Conservation (phyloP, 1,139 yeast species). For the Scheffersomyces insectosa region DNA sequence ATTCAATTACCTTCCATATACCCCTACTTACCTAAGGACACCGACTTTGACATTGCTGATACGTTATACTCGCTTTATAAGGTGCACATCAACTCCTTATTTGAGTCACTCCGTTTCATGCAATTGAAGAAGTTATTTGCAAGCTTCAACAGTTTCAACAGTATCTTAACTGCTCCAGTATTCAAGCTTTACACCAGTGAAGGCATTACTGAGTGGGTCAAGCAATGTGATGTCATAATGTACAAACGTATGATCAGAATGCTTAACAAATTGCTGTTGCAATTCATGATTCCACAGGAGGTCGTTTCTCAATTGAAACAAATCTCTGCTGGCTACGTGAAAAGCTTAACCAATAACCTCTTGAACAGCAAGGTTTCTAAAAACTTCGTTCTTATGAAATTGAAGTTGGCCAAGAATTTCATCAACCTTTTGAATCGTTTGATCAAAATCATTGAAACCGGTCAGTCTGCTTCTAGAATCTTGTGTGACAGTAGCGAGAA, state of each 20-base stretch:
- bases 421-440: conserved; percentile 57
- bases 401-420: conserved; percentile 59
- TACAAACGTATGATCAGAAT: conserved; percentile 63
- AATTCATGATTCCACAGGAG: conserved; percentile 53
- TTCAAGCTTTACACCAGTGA: conserved; percentile 57
- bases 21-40: conserved; percentile 48
- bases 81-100: conserved; percentile 60
- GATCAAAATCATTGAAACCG: conserved; percentile 60
- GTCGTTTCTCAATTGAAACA: conserved; percentile 52
- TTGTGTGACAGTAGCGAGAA: conserved; percentile 49
- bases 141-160: conserved; percentile 54
- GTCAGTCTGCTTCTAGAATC: conserved; percentile 54
- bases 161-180: conserved; percentile 66
- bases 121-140: conserved; percentile 62
- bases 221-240: conserved; percentile 62
- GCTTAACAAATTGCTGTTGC: conserved; percentile 67
- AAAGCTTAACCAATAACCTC: conserved; percentile 37
- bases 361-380: conserved; percentile 48
- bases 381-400: conserved; percentile 51
- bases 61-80: conserved; percentile 62
- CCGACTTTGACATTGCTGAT: conserved; percentile 61
- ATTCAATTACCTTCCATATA: conserved; percentile 55
- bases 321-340: conserved; percentile 44
- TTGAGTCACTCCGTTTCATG: conserved; percentile 69
- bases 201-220: conserved; percentile 60